Conservation (phyloP, 192 early-diverging fungal species). For the Lobulomyces angularis region DNA sequence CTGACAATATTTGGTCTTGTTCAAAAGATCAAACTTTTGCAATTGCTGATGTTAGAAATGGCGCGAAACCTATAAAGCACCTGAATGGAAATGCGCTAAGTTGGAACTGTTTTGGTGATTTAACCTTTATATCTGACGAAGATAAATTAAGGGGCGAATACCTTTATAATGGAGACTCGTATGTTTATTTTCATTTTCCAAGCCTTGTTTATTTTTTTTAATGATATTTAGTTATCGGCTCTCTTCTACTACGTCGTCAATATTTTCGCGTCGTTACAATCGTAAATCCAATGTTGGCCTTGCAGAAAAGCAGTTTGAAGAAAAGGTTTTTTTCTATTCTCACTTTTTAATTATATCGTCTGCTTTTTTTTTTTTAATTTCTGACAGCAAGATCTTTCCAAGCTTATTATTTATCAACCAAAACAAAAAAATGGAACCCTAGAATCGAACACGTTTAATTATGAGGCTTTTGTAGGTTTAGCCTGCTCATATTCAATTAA, state of each 20-base stretch:
- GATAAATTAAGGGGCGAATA: too few species aligned
- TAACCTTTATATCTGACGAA: conserved; percentile 52
- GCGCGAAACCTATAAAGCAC: conserved; percentile 30
- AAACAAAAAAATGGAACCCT: conserved; percentile 24
- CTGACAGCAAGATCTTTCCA: neutral
- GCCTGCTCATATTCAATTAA: conserved; percentile 53
- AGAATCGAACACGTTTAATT: conserved; percentile 47
- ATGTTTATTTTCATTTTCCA: conserved; percentile 1
- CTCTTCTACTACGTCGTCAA: too few species aligned
- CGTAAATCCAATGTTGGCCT: too few species aligned
- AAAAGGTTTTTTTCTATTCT: neutral
- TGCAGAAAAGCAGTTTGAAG: neutral
- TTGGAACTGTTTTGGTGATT: conserved; percentile 55
- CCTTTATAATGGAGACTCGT: too few species aligned
- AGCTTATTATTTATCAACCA: conserved; percentile 16
- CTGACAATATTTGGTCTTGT: conserved; percentile 50
- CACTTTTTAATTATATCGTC: too few species aligned
- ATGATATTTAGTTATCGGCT: too few species aligned
- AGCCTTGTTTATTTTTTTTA: neutral
- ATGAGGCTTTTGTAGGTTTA: conserved; percentile 48
- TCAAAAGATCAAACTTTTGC: conserved; percentile 68
- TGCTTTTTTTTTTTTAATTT: neutral
- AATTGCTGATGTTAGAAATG: conserved; percentile 36
- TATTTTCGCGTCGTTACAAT: too few species aligned
- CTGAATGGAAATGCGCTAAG: conserved; percentile 37